Base-by-base conservation (phyloP, 495 filamentous ascomycete species). In the Neurospora sp. region DNA sequence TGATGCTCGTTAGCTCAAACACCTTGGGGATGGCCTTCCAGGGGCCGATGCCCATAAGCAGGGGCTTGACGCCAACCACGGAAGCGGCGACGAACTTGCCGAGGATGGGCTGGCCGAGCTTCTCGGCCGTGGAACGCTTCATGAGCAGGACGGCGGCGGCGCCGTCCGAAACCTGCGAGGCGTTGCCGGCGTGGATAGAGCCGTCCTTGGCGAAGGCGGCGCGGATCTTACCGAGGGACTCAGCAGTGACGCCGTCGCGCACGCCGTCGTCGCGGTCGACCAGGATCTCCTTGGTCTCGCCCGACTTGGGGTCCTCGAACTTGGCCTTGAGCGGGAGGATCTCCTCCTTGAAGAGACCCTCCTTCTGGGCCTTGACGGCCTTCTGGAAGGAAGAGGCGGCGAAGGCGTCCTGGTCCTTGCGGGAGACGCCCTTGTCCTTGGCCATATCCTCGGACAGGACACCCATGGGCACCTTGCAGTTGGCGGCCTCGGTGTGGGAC, bases 391-490 rank as follows among this genome's bases (percentile, higher is more conserved):
- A 96, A 4, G 84, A 79, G 4, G 96, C 96, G 9, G 96, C 96
- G 79, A 98, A 99, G 46, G 88, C 87, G 80, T 99, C 96, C 81
- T 98, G 96, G 70, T 83, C 82, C 4, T 85, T 82, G 72, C 96
- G 91, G 68, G 88, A 77, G 77, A 98, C 88, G 69, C 86, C 84
- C 71, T 89, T 86, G 81, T 94, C 93, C 82, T 92, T 91, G 71
- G 96, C 96, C 96, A 99, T 98, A 76, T 94, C 78, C 84, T 99
- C 96, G 70, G 93, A 97, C 41, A 98, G 87, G 2, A 93, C 88
- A 74, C 96, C 96, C 96, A 99, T 99, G 78, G 95, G 92, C 11
- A 99, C 96, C 85, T 96, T 97, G 88, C 96, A 99, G 86, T 97
- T 95, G 77, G 90, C 91, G 46, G 95, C 89, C 81, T 96, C 91